Evolutionary conservation across 2,329 filamentous ascomycete species (phyloP).

Genomic region (Pezicula neosporulosa): DNA sequence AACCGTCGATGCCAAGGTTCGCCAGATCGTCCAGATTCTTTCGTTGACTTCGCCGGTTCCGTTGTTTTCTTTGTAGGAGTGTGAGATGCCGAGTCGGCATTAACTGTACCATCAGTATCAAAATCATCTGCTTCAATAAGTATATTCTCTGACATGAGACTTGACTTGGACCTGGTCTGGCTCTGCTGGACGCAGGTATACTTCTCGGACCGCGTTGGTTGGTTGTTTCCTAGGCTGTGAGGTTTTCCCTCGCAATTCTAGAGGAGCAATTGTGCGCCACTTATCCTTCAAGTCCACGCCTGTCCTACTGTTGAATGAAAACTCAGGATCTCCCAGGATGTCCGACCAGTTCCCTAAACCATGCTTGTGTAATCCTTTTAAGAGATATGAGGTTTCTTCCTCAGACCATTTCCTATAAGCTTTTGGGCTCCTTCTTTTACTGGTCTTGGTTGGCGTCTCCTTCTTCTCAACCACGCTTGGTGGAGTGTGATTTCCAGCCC

Average conservation of each 20-base stretch:
- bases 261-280: constrained; percentile 63
- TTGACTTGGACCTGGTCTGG: constrained; percentile 39
- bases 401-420: constrained; percentile 62
- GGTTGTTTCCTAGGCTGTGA: constrained; percentile 19
- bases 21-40: constrained; percentile 53
- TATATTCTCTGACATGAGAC: constrained; percentile 52
- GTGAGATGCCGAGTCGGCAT: constrained; percentile 22
- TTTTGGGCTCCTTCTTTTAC: constrained; percentile 50
- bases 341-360: constrained; percentile 64
- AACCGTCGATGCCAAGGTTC: constrained; percentile 56
- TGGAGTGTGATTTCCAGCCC: background rate
- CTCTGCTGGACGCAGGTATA: constrained; percentile 20
- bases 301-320: constrained; percentile 57
- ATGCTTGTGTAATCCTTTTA: constrained; percentile 58
- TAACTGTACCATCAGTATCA: constrained; percentile 6
- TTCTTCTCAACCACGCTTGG: constrained; percentile 1
- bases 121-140: constrained; percentile 28
- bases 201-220: constrained; percentile 3
- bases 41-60: constrained; percentile 51
- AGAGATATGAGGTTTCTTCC: constrained; percentile 59
- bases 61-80: constrained; percentile 32
- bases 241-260: constrained; percentile 49
- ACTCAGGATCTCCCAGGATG: constrained; percentile 58
- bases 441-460: constrained; percentile 5
- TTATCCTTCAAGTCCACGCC: constrained; percentile 64